Conservation (phyloP, 768 basidiomycete species). For the Xerocomellus intermedius region DNA sequence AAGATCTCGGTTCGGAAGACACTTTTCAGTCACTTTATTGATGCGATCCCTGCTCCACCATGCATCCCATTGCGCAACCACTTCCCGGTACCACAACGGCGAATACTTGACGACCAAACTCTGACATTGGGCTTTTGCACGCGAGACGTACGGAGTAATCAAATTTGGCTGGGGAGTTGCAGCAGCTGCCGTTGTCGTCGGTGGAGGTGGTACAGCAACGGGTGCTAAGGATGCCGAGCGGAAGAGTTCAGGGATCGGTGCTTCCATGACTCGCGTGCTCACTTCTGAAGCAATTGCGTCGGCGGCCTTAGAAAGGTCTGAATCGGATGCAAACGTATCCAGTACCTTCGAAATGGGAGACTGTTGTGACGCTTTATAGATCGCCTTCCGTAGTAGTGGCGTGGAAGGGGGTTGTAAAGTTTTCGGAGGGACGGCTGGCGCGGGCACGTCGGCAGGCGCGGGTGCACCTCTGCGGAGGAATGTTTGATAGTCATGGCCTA, state of each 20-base stretch:
- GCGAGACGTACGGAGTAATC: not conserved
- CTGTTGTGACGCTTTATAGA: conserved; percentile 40
- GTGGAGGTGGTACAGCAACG: conserved; percentile 14
- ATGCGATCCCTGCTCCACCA: conserved; percentile 64
- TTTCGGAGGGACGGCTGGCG: conserved; percentile 29
- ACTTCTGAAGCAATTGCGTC: conserved; percentile 43
- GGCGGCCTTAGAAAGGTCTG: conserved; percentile 49
- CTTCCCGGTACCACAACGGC: conserved; percentile 34
- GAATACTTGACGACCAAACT: conserved; percentile 20
- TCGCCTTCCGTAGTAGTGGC: conserved; percentile 39
- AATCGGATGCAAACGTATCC: conserved; percentile 59
- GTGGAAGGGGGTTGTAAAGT: conserved; percentile 31
- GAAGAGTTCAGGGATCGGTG: conserved; percentile 50
- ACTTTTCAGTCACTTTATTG: conserved; percentile 51
- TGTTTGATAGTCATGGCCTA: conserved; percentile 69
- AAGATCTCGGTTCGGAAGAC: conserved; percentile 59
- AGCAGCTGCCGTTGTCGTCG: not conserved
- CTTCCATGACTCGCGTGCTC: conserved; percentile 17
- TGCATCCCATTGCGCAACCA: conserved; percentile 18
- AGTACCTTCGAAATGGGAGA: conserved; percentile 56
- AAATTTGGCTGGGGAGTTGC: not conserved
- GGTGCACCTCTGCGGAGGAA: conserved; percentile 56
- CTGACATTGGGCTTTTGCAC: conserved; percentile 4
- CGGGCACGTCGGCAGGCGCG: conserved; percentile 16
- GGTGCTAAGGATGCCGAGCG: conserved; percentile 35